phyloP scores from a whole-genome alignment of 306 rosid species.

The Lithocarpus polystachyus region DNA sequence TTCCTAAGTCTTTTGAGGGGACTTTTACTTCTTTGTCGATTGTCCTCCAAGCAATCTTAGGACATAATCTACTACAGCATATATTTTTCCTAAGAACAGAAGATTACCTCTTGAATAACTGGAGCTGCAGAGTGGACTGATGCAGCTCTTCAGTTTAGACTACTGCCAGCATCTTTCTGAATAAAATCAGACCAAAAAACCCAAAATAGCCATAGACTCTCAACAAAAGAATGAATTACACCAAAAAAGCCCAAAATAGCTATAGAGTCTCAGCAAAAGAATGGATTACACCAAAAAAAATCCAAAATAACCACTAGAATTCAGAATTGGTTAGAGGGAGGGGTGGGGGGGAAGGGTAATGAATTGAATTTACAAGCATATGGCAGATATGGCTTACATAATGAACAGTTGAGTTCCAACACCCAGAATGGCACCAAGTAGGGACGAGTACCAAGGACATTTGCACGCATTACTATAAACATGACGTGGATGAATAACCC shows the following conservation, averaged over 20 bases:
- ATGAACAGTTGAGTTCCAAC: constrained; percentile 23
- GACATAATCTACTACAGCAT: neutral
- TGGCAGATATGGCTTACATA: constrained; percentile 3
- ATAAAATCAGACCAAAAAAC: too few relatives aligned
- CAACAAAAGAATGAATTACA: too few relatives aligned
- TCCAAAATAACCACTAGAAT: too few relatives aligned
- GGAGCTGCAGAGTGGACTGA: neutral
- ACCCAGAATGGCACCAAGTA: constrained; percentile 19
- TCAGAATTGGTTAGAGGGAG: too few relatives aligned
- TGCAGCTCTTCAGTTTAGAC: neutral
- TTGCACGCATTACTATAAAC: neutral
- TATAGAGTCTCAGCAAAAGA: too few relatives aligned
- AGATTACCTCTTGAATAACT: neutral
- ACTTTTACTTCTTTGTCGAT: neutral
- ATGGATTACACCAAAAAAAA: too few relatives aligned
- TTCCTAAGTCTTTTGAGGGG: constrained; percentile 19
- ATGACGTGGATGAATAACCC: neutral
- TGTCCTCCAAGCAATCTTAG: constrained; percentile 12
- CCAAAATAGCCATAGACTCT: too few relatives aligned
- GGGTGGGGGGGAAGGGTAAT: too few relatives aligned
- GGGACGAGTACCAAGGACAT: constrained; percentile 13
- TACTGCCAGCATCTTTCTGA: too few relatives aligned
- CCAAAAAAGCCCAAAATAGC: too few relatives aligned
- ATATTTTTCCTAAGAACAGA: neutral
- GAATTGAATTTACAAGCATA: too few relatives aligned